phyloP scores from a whole-genome alignment of 2,329 filamentous ascomycete species.

The Lachnellula subtilissima region DNA sequence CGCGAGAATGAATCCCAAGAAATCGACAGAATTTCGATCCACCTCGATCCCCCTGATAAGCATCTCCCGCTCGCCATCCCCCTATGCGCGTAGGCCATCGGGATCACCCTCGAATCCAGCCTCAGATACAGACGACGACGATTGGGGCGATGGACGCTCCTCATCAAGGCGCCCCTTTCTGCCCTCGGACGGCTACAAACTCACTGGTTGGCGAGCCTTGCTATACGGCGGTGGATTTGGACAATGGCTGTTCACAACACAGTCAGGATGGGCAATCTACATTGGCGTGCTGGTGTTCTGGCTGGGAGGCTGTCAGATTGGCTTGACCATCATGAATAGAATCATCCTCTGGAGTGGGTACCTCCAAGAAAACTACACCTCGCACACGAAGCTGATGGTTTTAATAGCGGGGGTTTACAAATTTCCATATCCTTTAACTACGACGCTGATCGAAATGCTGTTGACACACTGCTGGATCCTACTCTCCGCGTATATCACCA shows the following conservation, averaged over 20 bases:
- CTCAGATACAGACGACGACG: conserved; percentile 45
- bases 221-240: conserved; percentile 41
- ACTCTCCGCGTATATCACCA: conserved; percentile 42
- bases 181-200: conserved; percentile 22
- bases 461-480: conserved; percentile 45
- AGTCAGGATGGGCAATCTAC: conserved; percentile 43
- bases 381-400: conserved; percentile 27
- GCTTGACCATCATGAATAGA: conserved; percentile 44
- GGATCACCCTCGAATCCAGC: conserved; percentile 35
- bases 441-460: conserved; percentile 45
- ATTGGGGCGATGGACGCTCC: conserved; percentile 31
- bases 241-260: conserved; percentile 43
- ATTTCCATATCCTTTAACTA: conserved; percentile 48
- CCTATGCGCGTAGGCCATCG: conserved; percentile 35
- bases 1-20: conserved; percentile 25
- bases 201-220: conserved; percentile 31
- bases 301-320: conserved; percentile 43
- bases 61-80: conserved; percentile 40
- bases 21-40: conserved; percentile 32
- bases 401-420: conserved; percentile 42
- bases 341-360: conserved; percentile 44
- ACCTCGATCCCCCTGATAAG: conserved; percentile 40
- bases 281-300: conserved; percentile 43
- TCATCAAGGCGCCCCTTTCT: conserved; percentile 33
- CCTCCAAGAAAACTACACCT: conserved; percentile 27